phyloP scores from a whole-genome alignment of 2,329 filamentous ascomycete species.

The Sarocladium oryzae region DNA sequence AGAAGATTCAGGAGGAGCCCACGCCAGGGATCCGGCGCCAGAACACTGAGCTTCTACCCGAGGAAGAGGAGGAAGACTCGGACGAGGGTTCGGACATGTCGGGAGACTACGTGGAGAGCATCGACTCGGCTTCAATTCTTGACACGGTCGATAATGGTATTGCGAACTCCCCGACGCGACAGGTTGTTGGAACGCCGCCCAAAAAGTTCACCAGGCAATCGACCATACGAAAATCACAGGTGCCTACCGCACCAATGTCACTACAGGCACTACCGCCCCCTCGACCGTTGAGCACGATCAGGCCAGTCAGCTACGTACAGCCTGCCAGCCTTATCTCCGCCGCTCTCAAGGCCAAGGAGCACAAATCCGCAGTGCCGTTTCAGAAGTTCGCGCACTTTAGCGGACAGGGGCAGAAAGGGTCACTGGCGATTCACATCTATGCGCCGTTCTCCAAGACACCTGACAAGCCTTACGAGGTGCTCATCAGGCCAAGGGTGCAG shows the following conservation, averaged over 20 bases:
- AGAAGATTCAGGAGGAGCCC: constrained; percentile 32
- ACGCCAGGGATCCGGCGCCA: constrained; percentile 34
- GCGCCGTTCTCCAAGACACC: constrained; percentile 62
- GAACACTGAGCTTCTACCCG: constrained; percentile 46
- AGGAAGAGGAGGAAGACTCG: constrained; percentile 53
- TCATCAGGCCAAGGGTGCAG: constrained; percentile 63
- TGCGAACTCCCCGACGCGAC: constrained; percentile 42
- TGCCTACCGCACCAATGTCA: constrained; percentile 47
- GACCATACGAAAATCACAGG: constrained; percentile 56
- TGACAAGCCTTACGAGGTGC: constrained; percentile 62
- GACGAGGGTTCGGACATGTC: constrained; percentile 58
- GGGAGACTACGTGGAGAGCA: constrained; percentile 59
- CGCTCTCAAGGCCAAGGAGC: constrained; percentile 64
- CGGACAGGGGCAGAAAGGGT: constrained; percentile 71
- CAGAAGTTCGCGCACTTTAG: constrained; percentile 71
- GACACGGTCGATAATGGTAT: constrained; percentile 54
- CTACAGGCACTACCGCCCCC: constrained; percentile 65
- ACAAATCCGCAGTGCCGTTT: constrained; percentile 63
- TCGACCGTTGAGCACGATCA: constrained; percentile 56
- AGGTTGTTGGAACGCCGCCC: constrained; percentile 58
- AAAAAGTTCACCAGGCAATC: constrained; percentile 55
- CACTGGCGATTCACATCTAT: constrained; percentile 71
- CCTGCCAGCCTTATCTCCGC: constrained; percentile 67
- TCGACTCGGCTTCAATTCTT: constrained; percentile 66
- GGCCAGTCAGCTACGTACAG: constrained; percentile 60